phyloP scores from a whole-genome alignment of 495 filamentous ascomycete species.

The Xanthoparmelia taractica region DNA sequence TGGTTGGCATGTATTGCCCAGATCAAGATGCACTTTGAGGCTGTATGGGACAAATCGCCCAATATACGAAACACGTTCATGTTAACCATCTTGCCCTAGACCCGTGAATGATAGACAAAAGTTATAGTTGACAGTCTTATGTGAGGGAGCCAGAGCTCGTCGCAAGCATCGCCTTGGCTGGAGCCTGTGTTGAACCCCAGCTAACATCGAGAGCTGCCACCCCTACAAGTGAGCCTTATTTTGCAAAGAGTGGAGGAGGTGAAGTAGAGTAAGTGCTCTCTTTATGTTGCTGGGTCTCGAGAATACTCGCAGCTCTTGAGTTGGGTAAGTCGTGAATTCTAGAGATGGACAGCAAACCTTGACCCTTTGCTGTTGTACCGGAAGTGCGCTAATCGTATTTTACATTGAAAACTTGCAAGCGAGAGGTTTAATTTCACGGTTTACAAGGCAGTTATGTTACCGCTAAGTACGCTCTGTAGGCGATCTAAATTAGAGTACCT shows the following conservation, averaged over 20 bases:
- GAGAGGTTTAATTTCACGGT: too few relatives aligned
- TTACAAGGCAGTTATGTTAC: background rate
- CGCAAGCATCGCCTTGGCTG: constrained; percentile 1
- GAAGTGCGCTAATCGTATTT: background rate
- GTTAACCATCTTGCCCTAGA: constrained; percentile 24
- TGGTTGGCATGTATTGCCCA: constrained; percentile 82
- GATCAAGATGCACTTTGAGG: constrained; percentile 82
- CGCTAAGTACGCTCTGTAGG: background rate
- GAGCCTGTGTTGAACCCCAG: background rate
- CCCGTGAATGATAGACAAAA: background rate
- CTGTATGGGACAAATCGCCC: constrained; percentile 74
- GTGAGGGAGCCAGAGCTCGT: background rate
- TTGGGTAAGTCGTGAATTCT: background rate
- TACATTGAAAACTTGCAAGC: too few relatives aligned
- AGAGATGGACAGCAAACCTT: background rate
- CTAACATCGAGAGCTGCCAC: background rate
- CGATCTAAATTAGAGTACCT: too few relatives aligned
- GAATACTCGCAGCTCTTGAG: background rate
- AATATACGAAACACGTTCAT: constrained; percentile 69
- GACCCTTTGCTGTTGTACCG: background rate
- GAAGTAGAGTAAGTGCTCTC: background rate
- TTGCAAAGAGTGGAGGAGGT: background rate
- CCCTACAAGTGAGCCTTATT: background rate
- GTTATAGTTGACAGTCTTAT: background rate
- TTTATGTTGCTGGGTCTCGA: background rate